Conservation (phyloP, 2,329 filamentous ascomycete species). For the Epichloe glyceriae region DNA sequence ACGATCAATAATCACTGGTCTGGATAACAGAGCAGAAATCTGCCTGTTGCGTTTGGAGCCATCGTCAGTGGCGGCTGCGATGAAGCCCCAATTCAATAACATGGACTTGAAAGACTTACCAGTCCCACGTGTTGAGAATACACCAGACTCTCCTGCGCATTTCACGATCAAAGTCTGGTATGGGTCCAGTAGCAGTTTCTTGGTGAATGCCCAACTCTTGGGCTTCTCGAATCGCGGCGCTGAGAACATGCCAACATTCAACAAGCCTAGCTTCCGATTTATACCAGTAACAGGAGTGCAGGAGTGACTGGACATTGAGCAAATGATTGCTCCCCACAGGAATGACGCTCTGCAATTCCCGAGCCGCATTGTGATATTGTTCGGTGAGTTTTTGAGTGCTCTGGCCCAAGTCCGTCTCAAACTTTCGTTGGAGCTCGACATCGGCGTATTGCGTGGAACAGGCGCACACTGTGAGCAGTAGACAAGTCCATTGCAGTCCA, state of each 20-base stretch:
- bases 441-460: constrained; percentile 23
- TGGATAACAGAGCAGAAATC: constrained; percentile 20
- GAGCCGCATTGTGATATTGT: constrained; percentile 20
- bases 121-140: constrained; percentile 25
- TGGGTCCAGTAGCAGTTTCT: constrained; percentile 14
- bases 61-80: background rate
- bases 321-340: constrained; percentile 21
- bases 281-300: constrained; percentile 26
- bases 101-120: constrained; percentile 15
- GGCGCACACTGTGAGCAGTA: constrained; percentile 25
- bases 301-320: constrained; percentile 21
- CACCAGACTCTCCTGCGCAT: constrained; percentile 25
- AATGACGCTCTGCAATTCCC: constrained; percentile 20
- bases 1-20: constrained; percentile 23
- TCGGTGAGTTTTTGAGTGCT: constrained; percentile 17
- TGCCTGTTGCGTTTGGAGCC: constrained; percentile 13
- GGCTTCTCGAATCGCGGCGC: constrained; percentile 22
- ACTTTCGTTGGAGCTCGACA: constrained; percentile 16
- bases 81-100: background rate
- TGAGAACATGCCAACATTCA: constrained; percentile 25
- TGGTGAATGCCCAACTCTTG: constrained; percentile 24
- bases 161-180: constrained; percentile 23
- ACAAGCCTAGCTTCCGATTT: constrained; percentile 23
- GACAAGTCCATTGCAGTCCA: constrained; percentile 24
- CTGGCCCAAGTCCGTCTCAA: constrained; percentile 19